Base-by-base conservation (phyloP, 306 rosid genomes). In the Arachis hypogaea region DNA sequence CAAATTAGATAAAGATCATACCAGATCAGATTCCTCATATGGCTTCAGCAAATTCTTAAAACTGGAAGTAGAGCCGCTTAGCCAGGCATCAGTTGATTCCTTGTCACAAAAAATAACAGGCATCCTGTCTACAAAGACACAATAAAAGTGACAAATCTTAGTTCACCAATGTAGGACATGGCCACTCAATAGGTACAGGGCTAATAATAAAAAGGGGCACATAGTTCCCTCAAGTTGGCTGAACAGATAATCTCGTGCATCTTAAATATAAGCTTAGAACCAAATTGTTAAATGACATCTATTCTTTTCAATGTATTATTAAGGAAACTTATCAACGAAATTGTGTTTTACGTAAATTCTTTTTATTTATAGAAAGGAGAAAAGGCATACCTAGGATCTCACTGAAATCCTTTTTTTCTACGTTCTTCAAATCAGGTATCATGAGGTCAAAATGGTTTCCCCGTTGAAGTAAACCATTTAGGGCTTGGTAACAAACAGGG, bases 21-120 rank as follows among this genome's bases (percentile, higher is more conserved):
- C 97, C 94, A 94, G 80, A 85, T 91, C 93, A 41, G 86, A 75
- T 78, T 82, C 88, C 79, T 86, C 93, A 11, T 88, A 86, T 51
- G 96, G 91, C 80, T 89, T 89, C 66, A 94, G 88, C 77, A 91
- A 67, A 41, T 72, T 40, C 77, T 85, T 87, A 75, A 64, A 69
- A 67, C 83, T 74, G 82, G 96, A 84, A 73, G 82, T 69, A 81
- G 86, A 78, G 65, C 78, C 78, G 78, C 78, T 60, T 60, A 91
- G 85, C 98, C 98, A 94, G 28, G 82, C 68, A 77, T 89, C 95
- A 14, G 82, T 85, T 29, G 90, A 82, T 63, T 68, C 89, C 83
- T 85, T 85, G 86, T 85, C 87, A n/a, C 95, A 88, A 75, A 91
- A 84, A 78, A 93, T 86, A 77, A 89, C 93, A 66, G 98, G 98